Base-by-base conservation (phyloP, 441 rosid species). In the Gossypium trilobum region DNA sequence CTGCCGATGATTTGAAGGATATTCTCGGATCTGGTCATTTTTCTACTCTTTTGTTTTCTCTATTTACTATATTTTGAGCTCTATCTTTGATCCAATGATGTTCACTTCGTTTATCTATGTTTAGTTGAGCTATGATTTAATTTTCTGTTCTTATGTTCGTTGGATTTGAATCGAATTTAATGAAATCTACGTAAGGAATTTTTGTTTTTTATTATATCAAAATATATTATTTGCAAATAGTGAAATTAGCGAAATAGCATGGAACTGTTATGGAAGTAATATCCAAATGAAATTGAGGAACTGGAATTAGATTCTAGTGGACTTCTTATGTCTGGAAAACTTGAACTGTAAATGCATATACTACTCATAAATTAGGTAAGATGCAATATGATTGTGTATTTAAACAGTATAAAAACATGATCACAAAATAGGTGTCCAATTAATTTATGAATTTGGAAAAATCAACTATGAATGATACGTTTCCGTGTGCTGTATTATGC, bases 1-100 rank as follows among this genome's bases (percentile, higher is more conserved):
- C 94, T 0, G 91, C 93, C n/a, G 83, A 56, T 2, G 89, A 89
- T 48, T 75, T 93, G 83, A 91, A 89, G 78, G 4, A 72, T 0
- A 86, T 93, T 42, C 91, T 91, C 10, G 93, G 85, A 74, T 80
- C 88, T 71, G 94, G 97, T 90, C 76, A 22, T 36, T 25, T 48
- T 67, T 17, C 22, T 14, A 11, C 33, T 29, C 33, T 63, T 33
- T 7, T 60, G 9, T 61, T 33, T 31, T 61, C 27, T 58, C 9
- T 16, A 36, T 63, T 39, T 29, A 60, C 44, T 19, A 10, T 39
- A 19, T 63, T 19, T 19, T 39, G 13, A 63, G 4, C 68, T 63
- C 9, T 39, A 39, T 39, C 29, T 39, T 39, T 33, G n/a, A 8
- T 16, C 25, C 50, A 39, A 8, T 3, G 14, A 19, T 62, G 13